Evolutionary conservation across 2,329 filamentous ascomycete species (phyloP).

Genomic region (Fusarium globosum): DNA sequence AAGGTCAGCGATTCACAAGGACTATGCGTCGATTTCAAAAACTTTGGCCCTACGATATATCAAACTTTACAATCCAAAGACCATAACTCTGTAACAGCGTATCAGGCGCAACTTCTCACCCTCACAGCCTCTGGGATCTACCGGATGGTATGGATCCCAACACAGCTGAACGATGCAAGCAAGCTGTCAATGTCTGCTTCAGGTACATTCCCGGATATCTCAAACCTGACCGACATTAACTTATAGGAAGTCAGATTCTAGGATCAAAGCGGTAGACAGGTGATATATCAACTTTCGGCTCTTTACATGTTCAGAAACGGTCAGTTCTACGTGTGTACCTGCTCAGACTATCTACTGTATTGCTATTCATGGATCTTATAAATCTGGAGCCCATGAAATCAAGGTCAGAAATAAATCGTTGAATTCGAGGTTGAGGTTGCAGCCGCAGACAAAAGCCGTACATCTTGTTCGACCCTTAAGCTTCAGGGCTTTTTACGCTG

Average conservation of each 20-base stretch:
- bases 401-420: background rate
- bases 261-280: background rate
- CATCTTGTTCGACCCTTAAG: fast-evolving
- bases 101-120: too few species aligned
- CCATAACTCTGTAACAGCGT: fast-evolving
- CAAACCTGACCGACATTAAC: fast-evolving
- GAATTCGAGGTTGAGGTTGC: fast-evolving
- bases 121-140: background rate
- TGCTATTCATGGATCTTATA: fast-evolving
- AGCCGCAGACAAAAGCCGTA: background rate
- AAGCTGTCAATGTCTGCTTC: background rate
- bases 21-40: fast-evolving
- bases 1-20: background rate
- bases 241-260: fast-evolving
- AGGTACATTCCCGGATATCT: too few species aligned
- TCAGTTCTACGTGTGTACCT: fast-evolving
- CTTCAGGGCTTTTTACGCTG: fast-evolving
- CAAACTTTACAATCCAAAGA: fast-evolving
- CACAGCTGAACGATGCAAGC: background rate
- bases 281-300: fast-evolving
- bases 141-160: too few species aligned
- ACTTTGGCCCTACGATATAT: fast-evolving
- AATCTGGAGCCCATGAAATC: fast-evolving
- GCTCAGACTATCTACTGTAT: too few species aligned
- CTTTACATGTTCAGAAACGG: fast-evolving